Conservation (phyloP, 148 eudicot species). For the Camellia lanceoleosa region DNA sequence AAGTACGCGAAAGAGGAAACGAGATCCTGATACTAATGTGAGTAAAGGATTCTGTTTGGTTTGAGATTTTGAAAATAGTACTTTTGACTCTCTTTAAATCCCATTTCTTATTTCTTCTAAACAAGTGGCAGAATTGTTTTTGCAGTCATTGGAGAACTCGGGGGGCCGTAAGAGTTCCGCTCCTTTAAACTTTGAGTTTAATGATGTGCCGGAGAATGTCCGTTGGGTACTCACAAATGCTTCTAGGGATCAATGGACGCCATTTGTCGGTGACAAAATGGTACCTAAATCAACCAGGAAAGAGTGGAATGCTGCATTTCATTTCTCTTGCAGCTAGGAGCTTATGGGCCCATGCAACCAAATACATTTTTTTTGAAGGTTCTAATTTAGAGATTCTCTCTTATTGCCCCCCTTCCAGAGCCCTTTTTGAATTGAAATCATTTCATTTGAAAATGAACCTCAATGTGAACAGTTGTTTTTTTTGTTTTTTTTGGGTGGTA, state of each 20-base stretch:
- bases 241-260: slow-evolving; percentile 42
- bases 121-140: neutral
- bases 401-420: neutral
- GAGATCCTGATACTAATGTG: slow-evolving; percentile 40
- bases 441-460: neutral
- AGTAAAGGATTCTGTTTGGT: slow-evolving; percentile 16
- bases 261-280: slow-evolving; percentile 31
- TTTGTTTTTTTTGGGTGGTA: neutral
- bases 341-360: neutral
- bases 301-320: slow-evolving; percentile 55
- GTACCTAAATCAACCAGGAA: slow-evolving; percentile 43
- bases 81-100: neutral
- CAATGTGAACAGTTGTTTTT: neutral
- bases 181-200: slow-evolving; percentile 43
- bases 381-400: neutral
- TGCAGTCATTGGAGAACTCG: slow-evolving; percentile 26
- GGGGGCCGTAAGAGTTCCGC: slow-evolving; percentile 21
- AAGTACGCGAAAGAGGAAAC: slow-evolving; percentile 21
- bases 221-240: slow-evolving; percentile 46
- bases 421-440: slow-evolving; percentile 3
- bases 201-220: slow-evolving; percentile 44
- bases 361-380: neutral
- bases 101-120: neutral
- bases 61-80: neutral
- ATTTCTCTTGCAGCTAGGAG: neutral